A percentile compares a stretch with the other conserved stretches of the same genome.
Conservation (phyloP, 768 basidiomycete genomes). For the Hygrophorus pudorinus region DNA sequence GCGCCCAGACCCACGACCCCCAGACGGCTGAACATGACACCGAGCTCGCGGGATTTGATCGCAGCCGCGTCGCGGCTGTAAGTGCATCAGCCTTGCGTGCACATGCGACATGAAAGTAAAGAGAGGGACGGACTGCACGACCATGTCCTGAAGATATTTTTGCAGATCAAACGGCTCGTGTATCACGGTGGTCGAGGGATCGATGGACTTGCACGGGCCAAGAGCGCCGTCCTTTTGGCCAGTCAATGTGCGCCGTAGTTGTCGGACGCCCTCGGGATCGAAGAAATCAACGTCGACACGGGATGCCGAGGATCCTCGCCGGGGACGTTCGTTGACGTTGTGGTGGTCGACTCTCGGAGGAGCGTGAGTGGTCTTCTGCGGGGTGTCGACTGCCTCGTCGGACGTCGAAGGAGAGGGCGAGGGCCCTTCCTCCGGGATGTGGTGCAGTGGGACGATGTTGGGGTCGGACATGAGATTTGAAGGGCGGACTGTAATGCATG, state of each 20-base stretch:
- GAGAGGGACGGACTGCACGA: constrained; percentile 16
- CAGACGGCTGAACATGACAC: constrained; percentile 50
- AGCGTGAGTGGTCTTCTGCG: no score
- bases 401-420: no score
- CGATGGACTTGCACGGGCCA: constrained; percentile 10
- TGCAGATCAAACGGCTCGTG: constrained; percentile 21
- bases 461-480: no score
- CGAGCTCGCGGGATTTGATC: constrained; percentile 45
- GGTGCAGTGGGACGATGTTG: no score
- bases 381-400: neutral
- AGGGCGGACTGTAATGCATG: no score
- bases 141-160: constrained; percentile 18
- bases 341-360: no score
- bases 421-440: no score
- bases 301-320: constrained; percentile 13
- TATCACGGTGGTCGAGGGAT: constrained; percentile 11
- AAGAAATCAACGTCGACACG: constrained; percentile 35
- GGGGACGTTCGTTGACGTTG: neutral
- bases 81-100: no score
- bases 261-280: constrained; percentile 33
- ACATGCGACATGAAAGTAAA: no score
- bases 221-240: neutral
- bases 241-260: constrained; percentile 16
- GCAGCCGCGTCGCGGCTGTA: constrained; percentile 37
- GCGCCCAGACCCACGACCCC: constrained; percentile 51